Evolutionary conservation across 257 asterid genomes (phyloP).

Genomic region (Cinchona pubescens): DNA sequence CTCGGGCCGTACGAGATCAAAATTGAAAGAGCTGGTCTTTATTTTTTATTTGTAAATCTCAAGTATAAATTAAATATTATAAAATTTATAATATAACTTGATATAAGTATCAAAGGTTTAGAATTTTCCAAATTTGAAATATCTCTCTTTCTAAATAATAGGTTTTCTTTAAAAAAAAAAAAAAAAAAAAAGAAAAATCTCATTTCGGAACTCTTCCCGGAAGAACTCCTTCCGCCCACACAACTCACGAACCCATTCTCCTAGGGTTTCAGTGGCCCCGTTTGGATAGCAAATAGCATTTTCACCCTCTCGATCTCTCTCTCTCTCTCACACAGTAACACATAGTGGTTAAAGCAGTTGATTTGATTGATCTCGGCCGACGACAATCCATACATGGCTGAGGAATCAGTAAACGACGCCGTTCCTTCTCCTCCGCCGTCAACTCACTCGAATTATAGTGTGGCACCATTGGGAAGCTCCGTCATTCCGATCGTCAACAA

Average conservation of each 20-base stretch:
- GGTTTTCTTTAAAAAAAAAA: too few relatives aligned
- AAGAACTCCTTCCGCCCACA: conserved; percentile 15
- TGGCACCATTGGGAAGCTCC: conserved; percentile 58
- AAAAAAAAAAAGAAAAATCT: not conserved
- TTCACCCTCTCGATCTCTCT: not conserved
- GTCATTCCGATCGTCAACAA: conserved; percentile 84
- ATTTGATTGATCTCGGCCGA: not conserved
- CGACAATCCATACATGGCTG: conserved; percentile 45
- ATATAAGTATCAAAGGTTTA: too few relatives aligned
- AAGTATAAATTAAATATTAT: too few relatives aligned
- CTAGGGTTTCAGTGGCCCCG: conserved; percentile 26
- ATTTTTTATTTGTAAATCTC: too few relatives aligned
- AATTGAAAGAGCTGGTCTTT: too few relatives aligned
- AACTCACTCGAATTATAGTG: conserved; percentile 12
- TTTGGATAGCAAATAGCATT: too few relatives aligned
- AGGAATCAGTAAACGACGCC: conserved; percentile 34
- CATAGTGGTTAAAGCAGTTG: not conserved
- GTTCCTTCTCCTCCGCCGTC: conserved; percentile 24
- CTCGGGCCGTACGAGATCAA: conserved; percentile 27
- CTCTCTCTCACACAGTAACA: not conserved
- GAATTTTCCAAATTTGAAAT: too few relatives aligned
- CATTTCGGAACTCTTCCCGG: conserved; percentile 1
- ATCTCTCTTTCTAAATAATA: too few relatives aligned
- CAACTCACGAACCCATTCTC: conserved; percentile 12
- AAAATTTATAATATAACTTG: too few relatives aligned